phyloP scores from a whole-genome alignment of 2,329 filamentous ascomycete genomes.

The Amylocarpus encephaloides region DNA sequence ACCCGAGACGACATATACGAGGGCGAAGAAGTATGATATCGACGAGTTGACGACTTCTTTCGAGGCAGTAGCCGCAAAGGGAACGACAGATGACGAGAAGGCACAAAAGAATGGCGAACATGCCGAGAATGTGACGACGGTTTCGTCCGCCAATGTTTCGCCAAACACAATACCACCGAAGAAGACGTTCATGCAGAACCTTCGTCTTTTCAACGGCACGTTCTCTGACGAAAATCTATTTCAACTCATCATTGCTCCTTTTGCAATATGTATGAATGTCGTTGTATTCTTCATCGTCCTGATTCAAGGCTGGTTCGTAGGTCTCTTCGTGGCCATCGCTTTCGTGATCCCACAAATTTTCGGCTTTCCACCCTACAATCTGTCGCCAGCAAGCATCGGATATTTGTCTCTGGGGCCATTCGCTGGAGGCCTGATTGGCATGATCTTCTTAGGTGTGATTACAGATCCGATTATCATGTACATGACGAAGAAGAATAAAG shows the following conservation, averaged over 20 bases:
- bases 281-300: conserved; percentile 45
- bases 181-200: conserved; percentile 34
- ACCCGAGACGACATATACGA: conserved; percentile 44
- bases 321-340: conserved; percentile 38
- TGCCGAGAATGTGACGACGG: too few relatives aligned
- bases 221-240: conserved; percentile 34
- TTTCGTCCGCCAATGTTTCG: too few relatives aligned
- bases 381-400: conserved; percentile 36
- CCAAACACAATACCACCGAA: conserved; percentile 17
- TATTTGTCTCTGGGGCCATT: conserved; percentile 38
- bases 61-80: background rate
- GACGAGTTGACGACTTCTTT: conserved; percentile 13
- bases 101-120: background rate
- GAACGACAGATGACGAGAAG: background rate
- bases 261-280: conserved; percentile 43
- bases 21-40: conserved; percentile 21
- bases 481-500: conserved; percentile 42
- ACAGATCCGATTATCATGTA: conserved; percentile 36
- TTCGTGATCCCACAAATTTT: conserved; percentile 42
- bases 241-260: conserved; percentile 36
- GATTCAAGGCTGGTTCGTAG: conserved; percentile 37
- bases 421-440: conserved; percentile 34
- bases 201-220: conserved; percentile 34
- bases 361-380: conserved; percentile 40
- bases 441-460: conserved; percentile 30